Evolutionary conservation across 352 stramenopile genomes (phyloP), one percentile per base, ranked within the genome.

Genomic region (Peronospora destructor): DNA sequence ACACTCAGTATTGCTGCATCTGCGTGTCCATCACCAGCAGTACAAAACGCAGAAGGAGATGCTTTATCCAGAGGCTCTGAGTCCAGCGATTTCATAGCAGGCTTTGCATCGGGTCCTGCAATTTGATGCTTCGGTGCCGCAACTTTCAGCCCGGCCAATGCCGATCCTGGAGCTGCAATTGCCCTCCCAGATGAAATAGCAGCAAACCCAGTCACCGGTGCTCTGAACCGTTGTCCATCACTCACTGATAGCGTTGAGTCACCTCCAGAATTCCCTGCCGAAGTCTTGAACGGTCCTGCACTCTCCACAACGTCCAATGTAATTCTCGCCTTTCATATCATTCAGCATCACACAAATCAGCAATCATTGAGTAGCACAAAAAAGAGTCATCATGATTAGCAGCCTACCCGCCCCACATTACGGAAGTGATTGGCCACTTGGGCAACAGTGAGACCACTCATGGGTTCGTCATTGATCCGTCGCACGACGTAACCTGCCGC

Each of bases 361-460:
- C 23, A 26, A 3, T 26, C 23, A 26, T 26, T 26, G 3, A 21
- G 1, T 21, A 21, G 19, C 19, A 1, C 19, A 21, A 1, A 21
- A 21, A n/a, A n/a, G n/a, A 21, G 19, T 21, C 19, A 3, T 21
- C 19, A 21, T 21, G 1, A 26, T 26, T 26, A 3, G 14, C 11
- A 13, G 19, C 19, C 13, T 41, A 72, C 66, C 66, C 71, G 53
- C 11, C 35, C 34, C 6, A 56, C 57, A 37, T 78, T 72, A n/a
- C 66, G 65, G 25, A 83, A 83, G 35, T 77, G 55, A 9, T 45
- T 50, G 0, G 71, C 71, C 11, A 79, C 68, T 13, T 79, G 53
- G 12, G 54, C 61, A 36, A 83, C 60, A 4, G 50, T 45, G 28
- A 65, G 19, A 1, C 66, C 68, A 19, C 36, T 47, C 50, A 76